phyloP scores from a whole-genome alignment of 805 yeast species.

The Metschnikowia cerradonensis region DNA sequence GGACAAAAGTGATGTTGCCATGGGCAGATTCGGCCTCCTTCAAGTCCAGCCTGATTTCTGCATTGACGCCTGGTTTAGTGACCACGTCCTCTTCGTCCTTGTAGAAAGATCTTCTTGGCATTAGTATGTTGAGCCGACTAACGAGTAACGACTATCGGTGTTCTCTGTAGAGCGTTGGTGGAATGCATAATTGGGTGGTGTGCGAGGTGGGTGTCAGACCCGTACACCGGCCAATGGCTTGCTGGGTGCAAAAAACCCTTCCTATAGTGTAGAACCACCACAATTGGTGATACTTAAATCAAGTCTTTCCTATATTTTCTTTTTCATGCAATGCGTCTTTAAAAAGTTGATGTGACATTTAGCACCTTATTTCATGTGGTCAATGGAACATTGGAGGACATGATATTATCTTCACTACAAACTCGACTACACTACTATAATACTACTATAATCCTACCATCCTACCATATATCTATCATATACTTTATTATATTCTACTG shows the following conservation, averaged over 20 bases:
- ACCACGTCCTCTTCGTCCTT: constrained; percentile 47
- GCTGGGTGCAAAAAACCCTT: not conserved
- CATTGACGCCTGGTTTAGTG: constrained; percentile 48
- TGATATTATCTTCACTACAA: too few relatives aligned
- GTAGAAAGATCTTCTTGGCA: constrained; percentile 43
- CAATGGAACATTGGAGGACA: too few relatives aligned
- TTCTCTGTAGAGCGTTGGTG: too few relatives aligned
- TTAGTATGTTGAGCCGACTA: not conserved
- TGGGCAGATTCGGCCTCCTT: constrained; percentile 36
- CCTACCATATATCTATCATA: too few relatives aligned
- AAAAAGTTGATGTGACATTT: too few relatives aligned
- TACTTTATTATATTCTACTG: too few relatives aligned
- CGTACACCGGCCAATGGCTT: not conserved
- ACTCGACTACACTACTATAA: too few relatives aligned
- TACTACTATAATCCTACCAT: too few relatives aligned
- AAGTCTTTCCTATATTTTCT: too few relatives aligned
- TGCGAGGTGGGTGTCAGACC: not conserved
- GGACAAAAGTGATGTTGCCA: constrained; percentile 38
- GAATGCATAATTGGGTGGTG: not conserved
- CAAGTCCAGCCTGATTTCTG: constrained; percentile 34
- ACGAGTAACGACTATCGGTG: not conserved
- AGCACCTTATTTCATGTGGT: too few relatives aligned
- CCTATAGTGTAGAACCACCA: not conserved
- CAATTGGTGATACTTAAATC: too few relatives aligned
- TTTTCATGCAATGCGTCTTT: too few relatives aligned